Evolutionary conservation across 2,329 filamentous ascomycete genomes (phyloP), one percentile per base, ranked within the genome.

Genomic region (Cercospora zeina): DNA sequence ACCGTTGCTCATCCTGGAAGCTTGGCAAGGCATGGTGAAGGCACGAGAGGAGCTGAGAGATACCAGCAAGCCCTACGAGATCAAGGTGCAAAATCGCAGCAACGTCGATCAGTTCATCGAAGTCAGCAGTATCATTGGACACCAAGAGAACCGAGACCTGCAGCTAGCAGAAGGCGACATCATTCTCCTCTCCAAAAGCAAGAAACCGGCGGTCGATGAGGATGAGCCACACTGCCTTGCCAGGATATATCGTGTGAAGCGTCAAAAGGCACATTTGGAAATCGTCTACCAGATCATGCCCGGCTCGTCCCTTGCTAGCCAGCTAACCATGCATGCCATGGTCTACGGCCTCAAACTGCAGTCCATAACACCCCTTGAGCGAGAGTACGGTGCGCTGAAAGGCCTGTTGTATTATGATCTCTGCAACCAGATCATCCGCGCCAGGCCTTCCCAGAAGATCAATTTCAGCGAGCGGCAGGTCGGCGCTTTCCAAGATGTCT

Each of bases 351-450:
- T 90, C 61, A 96, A 96, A 72, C 87, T 99, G 67, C 91, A 92
- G 58, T 96, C 93, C 63, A 89, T 99, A 80, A 96, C 89, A 1
- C 95, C 95, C 0, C 88, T 97, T 56, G 93, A 99, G 79, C 88
- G 95, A 75, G 95, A 99, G 77, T 99, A 93, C 74, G 95, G 92
- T 61, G 91, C 95, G 0, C 78, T 99, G 31, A 89, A 92, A 77
- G 93, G 90, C 70, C 77, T 99, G 66, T 89, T 96, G 74, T 97
- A 96, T 76, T 99, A 97, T 71, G 95, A 99, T 76, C 82, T 99
- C 19, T 96, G 93, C 80, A 89, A 93, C 62, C 95, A 99, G 77
- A 90, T 99, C 61, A 81, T 96, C 53, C 87, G 87, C 69, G 95
- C 93, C 2, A 91, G 92, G 72, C 95, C 96, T 0, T 97, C 93